Base-by-base conservation (phyloP, 1,284 basidiomycete species). In the Phellopilus nigrolimitatus region DNA sequence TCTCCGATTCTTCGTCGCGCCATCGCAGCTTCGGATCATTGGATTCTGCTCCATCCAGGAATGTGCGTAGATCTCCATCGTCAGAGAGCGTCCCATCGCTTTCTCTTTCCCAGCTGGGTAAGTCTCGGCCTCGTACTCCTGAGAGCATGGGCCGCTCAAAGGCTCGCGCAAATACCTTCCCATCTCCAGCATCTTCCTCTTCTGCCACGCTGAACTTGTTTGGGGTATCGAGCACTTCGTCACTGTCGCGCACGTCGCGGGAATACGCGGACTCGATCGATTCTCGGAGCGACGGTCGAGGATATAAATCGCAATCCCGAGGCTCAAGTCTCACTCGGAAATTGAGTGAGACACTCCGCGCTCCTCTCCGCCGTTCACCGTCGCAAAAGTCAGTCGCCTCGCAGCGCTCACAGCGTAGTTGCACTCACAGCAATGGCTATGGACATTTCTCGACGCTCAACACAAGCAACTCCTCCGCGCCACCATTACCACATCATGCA, bases 241-340 rank as follows among this genome's bases (percentile, higher is more conserved):
- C 53, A 33, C 44, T 22, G n/a, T 25, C 28, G 22, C 22, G 27
- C 12, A 27, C 22, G 4, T 17, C n/a, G n/a, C 42, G 27, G 13
- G 54, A 51, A 38, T 44, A 51, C 19, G 39, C 50, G 1, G 53
- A 55, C 17, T 56, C 62, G 13, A 66, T 66, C 17, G 64, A 69
- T n/a, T 51, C 64, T 40, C 58, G 66, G 30, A 54, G 54, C 15
- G 65, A 66, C 17, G 65, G 64, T 28, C 68, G 76, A 21, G 76
- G 72, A 1, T 69, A 74, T 2, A 61, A 66, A 3, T 61, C 68
- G 34, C 68, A 74, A 41, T 61, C 68, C 34, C 68, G 74, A 41
- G 76, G 73, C 49, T 68, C 71, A 24, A 74, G 73, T 59, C 64
- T 76, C 51, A 71, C 72, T 47, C 70, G 62, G 22, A 72, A 76